Evolutionary conservation across 2,329 filamentous ascomycete genomes (phyloP).

Genomic region (Fusarium sp.): DNA sequence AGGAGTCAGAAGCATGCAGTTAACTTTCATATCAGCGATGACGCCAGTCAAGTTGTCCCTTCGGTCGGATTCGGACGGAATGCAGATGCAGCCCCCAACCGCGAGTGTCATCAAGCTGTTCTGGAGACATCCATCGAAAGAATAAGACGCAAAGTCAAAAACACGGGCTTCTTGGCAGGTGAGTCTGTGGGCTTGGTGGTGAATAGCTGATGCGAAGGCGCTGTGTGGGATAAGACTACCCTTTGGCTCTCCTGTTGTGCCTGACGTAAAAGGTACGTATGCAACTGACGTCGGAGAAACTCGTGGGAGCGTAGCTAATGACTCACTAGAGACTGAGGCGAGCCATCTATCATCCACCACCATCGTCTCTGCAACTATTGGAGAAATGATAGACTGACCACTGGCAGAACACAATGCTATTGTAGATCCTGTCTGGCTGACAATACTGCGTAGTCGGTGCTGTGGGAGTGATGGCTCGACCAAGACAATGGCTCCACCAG

Average conservation of each 20-base stretch:
- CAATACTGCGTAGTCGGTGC: neutral
- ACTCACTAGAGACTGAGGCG: too few species aligned
- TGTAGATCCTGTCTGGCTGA: neutral
- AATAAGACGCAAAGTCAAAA: slow-evolving; percentile 6
- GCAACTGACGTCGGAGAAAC: neutral
- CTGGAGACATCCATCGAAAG: neutral
- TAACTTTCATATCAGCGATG: slow-evolving; percentile 47
- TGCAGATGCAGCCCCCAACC: slow-evolving; percentile 4
- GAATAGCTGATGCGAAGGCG: neutral
- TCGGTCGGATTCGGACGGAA: slow-evolving; percentile 2
- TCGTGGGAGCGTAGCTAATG: too few species aligned
- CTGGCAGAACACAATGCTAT: neutral
- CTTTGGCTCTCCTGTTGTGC: slow-evolving; percentile 1
- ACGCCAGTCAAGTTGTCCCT: slow-evolving; percentile 38
- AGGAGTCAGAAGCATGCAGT: slow-evolving; percentile 36
- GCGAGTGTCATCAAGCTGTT: slow-evolving; percentile 5
- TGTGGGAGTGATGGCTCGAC: neutral
- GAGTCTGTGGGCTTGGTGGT: neutral
- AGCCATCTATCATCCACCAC: neutral
- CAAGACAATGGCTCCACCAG: neutral
- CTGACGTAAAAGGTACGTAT: neutral
- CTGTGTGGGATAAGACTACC: neutral
- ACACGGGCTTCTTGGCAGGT: neutral
- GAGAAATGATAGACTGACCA: neutral
- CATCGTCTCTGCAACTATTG: neutral